Evolutionary conservation across 1,139 yeast species (phyloP), one percentile per base, ranked within the genome.

Genomic region (Nakaseomyces sp.): DNA sequence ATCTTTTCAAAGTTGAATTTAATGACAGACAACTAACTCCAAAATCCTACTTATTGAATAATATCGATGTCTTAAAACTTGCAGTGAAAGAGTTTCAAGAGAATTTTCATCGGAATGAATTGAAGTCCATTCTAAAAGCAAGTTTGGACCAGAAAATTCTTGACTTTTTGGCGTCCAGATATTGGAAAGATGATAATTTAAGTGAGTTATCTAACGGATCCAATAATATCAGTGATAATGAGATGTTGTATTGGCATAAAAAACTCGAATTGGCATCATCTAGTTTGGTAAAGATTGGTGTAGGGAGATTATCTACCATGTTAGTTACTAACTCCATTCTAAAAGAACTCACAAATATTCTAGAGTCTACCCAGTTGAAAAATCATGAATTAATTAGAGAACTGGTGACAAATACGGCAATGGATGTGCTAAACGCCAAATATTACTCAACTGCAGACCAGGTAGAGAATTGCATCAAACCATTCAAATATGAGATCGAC

Each of bases 391-490:
- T 83, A 67, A 95, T 95, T 1, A 78, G 79, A 52, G 76, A 78
- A 33, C 81, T 88, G 5, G 91, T 93, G 19, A 76, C 75, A 45
- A 95, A 88, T 39, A 95, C 96, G 0, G 95, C 96, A 0, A 74
- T 77, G 35, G 70, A 80, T 18, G 95, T 93, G 2, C 69, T 93
- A 49, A 78, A 81, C 49, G 69, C 84, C 31, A 78, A 91, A 51
- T 91, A 77, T 60, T 87, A 82, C 53, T 82, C 95, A 1, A 91
- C 98, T 0, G 94, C 98, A 0, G 98, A 93, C 61, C 98, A 93
- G 62, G 98, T 93, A 13, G 99, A 93, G 60, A 93, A 91, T 64
- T 89, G 97, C 67, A 89, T 93, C 58, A 93, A 93, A 63, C 98
- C 98, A 1, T 91, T 82, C 67, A 93, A 93, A 65, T 91, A 91